These are phyloP conservation scores for Ciborinia camelliae DNA, from an alignment of 2,329 filamentous ascomycete species.

Conservation along the genomic window DNA sequence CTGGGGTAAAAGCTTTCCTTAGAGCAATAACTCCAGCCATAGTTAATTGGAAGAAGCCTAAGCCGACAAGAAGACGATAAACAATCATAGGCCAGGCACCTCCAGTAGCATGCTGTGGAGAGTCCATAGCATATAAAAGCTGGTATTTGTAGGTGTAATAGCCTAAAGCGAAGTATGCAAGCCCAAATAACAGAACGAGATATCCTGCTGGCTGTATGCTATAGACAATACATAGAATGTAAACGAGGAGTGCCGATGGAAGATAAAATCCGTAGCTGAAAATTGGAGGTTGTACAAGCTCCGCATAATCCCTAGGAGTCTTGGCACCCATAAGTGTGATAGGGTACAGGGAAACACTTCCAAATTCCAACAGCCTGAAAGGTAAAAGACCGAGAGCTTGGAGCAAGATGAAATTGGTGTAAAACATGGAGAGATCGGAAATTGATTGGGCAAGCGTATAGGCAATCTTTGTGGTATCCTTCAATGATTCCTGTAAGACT, in stretches of 20 bases:
- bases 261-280: constrained; percentile 98
- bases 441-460: constrained; percentile 72
- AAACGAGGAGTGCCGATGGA: constrained; percentile 85
- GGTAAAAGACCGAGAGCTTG: constrained; percentile 93
- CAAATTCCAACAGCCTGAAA: constrained; percentile 86
- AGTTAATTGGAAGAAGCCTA: constrained; percentile 85
- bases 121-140: constrained; percentile 96
- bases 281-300: constrained; percentile 74
- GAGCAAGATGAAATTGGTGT: constrained; percentile 89
- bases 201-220: constrained; percentile 79
- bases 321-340: constrained; percentile 73
- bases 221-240: constrained; percentile 95
- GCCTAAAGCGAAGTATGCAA: constrained; percentile 78
- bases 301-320: constrained; percentile 84
- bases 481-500: constrained; percentile 69
- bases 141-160: constrained; percentile 97
- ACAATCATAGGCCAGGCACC: constrained; percentile 96
- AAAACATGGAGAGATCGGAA: constrained; percentile 74
- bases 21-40: constrained; percentile 84
- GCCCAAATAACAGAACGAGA: constrained; percentile 75
- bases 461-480: constrained; percentile 76
- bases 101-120: constrained; percentile 89
- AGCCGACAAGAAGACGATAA: constrained; percentile 80
- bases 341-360: constrained; percentile 78
- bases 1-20: constrained; percentile 67